Evolutionary conservation across 2,329 filamentous ascomycete genomes (phyloP).

Genomic region (Davidsoniella virescens): DNA sequence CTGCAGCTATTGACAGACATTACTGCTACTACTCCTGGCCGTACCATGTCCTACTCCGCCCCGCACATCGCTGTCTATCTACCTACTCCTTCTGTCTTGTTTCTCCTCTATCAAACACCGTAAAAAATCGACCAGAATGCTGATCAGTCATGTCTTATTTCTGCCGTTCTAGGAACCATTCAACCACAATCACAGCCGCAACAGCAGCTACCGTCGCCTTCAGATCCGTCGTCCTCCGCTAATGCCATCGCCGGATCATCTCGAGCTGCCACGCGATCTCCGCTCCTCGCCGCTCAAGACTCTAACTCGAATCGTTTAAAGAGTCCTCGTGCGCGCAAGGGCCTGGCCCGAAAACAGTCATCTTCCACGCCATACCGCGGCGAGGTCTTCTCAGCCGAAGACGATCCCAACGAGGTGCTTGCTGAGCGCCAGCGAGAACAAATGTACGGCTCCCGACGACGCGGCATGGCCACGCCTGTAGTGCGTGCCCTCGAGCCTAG

Average conservation of each 20-base stretch:
- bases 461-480: constrained; percentile 17
- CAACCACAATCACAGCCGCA: constrained; percentile 18
- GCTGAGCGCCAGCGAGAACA: constrained; percentile 38
- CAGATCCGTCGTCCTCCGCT: constrained; percentile 15
- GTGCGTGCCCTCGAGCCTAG: constrained; percentile 19
- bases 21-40: not conserved
- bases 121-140: not conserved
- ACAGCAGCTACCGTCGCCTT: no score
- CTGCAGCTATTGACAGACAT: no score
- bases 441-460: constrained; percentile 21
- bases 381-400: constrained; percentile 79
- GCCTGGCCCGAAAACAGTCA: constrained; percentile 56
- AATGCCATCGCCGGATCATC: constrained; percentile 26
- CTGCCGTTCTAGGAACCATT: constrained; percentile 20
- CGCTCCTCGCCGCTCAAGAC: constrained; percentile 30
- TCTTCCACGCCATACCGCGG: constrained; percentile 62
- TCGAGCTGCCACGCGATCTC: constrained; percentile 26
- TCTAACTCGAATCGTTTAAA: constrained; percentile 43
- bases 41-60: not conserved
- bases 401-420: constrained; percentile 67
- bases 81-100: not conserved
- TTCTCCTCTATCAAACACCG: not conserved
- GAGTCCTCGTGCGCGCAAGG: constrained; percentile 25
- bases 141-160: constrained; percentile 1
- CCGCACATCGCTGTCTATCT: not conserved